Conservation (phyloP, 192 early-diverging fungal species). For the Backusella macrospora region DNA sequence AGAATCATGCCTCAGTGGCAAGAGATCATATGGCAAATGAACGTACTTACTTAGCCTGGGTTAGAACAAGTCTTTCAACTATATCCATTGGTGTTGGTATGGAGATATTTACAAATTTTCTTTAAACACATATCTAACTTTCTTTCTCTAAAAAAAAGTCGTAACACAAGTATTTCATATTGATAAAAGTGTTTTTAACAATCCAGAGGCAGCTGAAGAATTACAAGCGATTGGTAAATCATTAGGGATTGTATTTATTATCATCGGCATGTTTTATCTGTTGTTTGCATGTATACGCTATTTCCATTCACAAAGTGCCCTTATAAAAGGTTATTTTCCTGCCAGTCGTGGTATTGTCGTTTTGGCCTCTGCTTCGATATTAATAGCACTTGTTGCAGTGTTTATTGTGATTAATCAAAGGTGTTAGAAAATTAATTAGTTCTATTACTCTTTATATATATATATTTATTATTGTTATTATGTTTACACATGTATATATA, state of each 20-base stretch:
- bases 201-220: neutral
- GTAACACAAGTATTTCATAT: slow-evolving; percentile 40
- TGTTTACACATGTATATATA: too few species aligned
- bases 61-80: slow-evolving; percentile 72
- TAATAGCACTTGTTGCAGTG: slow-evolving; percentile 42
- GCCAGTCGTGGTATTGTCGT: slow-evolving; percentile 66
- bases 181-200: slow-evolving; percentile 7
- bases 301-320: slow-evolving; percentile 67
- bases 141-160: neutral
- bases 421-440: neutral
- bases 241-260: slow-evolving; percentile 59
- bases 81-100: slow-evolving; percentile 72
- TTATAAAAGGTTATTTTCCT: slow-evolving; percentile 72
- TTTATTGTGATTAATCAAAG: slow-evolving; percentile 11
- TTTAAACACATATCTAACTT: slow-evolving; percentile 52
- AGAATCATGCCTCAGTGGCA: slow-evolving; percentile 77
- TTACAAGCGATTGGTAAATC: slow-evolving; percentile 47
- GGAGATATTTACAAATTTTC: slow-evolving; percentile 42
- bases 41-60: slow-evolving; percentile 78
- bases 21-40: slow-evolving; percentile 85
- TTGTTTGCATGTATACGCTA: slow-evolving; percentile 66
- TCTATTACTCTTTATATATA: too few species aligned
- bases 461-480: neutral
- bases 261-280: slow-evolving; percentile 65
- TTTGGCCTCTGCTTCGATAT: slow-evolving; percentile 37